Evolutionary conservation across 495 filamentous ascomycete species (phyloP).

Genomic region (Xanthoparmelia taractica): DNA sequence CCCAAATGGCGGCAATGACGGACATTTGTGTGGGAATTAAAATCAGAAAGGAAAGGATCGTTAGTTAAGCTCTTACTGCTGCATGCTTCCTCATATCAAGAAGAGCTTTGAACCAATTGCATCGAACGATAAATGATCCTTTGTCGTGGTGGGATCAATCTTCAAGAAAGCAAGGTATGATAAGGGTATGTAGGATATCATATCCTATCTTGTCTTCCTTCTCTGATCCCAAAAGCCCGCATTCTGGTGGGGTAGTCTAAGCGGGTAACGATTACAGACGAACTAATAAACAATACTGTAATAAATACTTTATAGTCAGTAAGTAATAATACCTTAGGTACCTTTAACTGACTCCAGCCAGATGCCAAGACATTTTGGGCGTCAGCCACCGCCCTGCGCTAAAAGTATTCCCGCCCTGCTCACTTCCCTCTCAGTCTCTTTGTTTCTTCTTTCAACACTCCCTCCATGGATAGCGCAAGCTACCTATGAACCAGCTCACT

Average conservation of each 20-base stretch:
- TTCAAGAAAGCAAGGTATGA: too few relatives aligned
- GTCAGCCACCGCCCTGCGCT: conserved; percentile 7
- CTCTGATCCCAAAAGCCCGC: too few relatives aligned
- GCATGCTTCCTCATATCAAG: background rate
- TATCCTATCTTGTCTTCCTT: too few relatives aligned
- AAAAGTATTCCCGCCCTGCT: conserved; percentile 13
- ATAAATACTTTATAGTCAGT: too few relatives aligned
- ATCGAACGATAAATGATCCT: too few relatives aligned
- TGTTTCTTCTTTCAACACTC: conserved; percentile 9
- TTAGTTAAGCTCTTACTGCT: background rate
- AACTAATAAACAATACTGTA: too few relatives aligned
- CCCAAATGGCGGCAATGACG: background rate
- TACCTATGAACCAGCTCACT: conserved; percentile 17
- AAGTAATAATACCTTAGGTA: too few relatives aligned
- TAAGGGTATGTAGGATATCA: too few relatives aligned
- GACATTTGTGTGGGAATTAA: background rate
- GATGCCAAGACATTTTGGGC: conserved; percentile 1
- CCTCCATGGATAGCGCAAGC: conserved; percentile 2
- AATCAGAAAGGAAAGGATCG: background rate
- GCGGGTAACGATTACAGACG: too few relatives aligned
- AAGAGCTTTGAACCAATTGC: background rate
- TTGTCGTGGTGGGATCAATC: too few relatives aligned
- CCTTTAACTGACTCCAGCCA: background rate
- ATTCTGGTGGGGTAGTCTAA: too few relatives aligned
- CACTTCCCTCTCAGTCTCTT: background rate